Evolutionary conservation across 257 asterid genomes (phyloP).

Genomic region (Apocynum venetum): DNA sequence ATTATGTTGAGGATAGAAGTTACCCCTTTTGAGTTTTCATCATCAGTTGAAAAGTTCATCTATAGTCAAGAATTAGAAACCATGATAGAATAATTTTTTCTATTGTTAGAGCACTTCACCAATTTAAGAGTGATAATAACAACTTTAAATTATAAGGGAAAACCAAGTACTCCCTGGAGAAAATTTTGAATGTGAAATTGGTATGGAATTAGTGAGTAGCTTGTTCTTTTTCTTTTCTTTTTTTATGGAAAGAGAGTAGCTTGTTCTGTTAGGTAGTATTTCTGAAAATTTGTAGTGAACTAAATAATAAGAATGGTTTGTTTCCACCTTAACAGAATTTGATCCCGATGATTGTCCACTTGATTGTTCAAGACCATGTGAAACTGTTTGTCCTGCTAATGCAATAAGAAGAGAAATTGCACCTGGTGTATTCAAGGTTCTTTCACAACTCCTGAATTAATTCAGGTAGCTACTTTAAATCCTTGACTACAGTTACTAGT

Average conservation of each 20-base stretch:
- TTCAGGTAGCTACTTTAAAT: neutral
- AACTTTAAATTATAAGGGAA: neutral
- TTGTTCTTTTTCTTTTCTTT: neutral
- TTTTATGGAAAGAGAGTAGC: neutral
- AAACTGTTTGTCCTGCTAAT: conserved; percentile 81
- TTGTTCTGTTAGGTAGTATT: neutral
- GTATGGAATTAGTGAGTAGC: neutral
- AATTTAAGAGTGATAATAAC: neutral
- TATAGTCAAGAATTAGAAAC: neutral
- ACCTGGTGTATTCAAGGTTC: conserved; percentile 48
- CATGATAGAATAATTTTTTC: neutral
- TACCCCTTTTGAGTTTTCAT: neutral
- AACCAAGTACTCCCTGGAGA: neutral
- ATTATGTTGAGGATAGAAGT: neutral
- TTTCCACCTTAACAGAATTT: conserved; percentile 43
- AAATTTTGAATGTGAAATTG: neutral
- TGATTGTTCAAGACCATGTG: conserved; percentile 87
- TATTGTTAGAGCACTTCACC: neutral
- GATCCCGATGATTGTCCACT: conserved; percentile 77
- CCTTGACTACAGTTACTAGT: conserved; percentile 5
- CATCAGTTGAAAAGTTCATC: neutral
- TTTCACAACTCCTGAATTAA: conserved; percentile 3
- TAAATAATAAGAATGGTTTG: neutral
- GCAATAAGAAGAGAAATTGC: conserved; percentile 51
- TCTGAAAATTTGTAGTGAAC: neutral